Evolutionary conservation across 73 alveolate species (phyloP).

Genomic region (Paramecium pentaurelia): DNA sequence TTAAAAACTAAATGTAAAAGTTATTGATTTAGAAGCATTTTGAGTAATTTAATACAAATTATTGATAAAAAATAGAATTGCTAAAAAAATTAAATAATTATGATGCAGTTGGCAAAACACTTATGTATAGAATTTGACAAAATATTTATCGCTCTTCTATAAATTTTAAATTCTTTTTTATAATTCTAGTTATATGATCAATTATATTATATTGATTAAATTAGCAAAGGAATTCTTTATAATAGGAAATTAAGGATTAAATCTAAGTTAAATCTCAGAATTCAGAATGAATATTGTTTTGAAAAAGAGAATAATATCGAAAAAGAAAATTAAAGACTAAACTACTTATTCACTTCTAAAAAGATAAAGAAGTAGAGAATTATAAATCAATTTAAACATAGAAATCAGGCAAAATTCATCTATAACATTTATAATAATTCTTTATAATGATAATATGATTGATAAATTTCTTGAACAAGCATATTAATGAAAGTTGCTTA

Average conservation of each 20-base stretch:
- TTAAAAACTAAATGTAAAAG: neutral
- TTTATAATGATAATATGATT: slow-evolving; percentile 32
- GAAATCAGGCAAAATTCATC: neutral
- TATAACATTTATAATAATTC: neutral
- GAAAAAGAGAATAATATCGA: too few species aligned
- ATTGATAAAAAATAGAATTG: neutral
- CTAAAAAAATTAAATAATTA: neutral
- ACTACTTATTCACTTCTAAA: too few species aligned
- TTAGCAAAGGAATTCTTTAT: too few species aligned
- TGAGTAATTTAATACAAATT: neutral
- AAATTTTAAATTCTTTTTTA: too few species aligned
- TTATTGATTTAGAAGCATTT: neutral
- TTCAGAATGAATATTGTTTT: too few species aligned
- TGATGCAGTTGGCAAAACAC: neutral
- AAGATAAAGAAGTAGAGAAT: neutral
- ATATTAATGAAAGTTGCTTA: slow-evolving; percentile 70
- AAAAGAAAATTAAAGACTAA: too few species aligned
- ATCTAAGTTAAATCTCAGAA: too few species aligned
- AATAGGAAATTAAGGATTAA: too few species aligned
- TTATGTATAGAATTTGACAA: too few species aligned
- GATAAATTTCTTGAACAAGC: slow-evolving; percentile 80
- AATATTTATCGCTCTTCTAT: too few species aligned
- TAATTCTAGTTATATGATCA: too few species aligned
- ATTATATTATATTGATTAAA: too few species aligned
- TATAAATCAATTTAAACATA: neutral